Conservation (phyloP, 2,329 filamentous ascomycete genomes). For the Pseudodiploospora longispora region DNA sequence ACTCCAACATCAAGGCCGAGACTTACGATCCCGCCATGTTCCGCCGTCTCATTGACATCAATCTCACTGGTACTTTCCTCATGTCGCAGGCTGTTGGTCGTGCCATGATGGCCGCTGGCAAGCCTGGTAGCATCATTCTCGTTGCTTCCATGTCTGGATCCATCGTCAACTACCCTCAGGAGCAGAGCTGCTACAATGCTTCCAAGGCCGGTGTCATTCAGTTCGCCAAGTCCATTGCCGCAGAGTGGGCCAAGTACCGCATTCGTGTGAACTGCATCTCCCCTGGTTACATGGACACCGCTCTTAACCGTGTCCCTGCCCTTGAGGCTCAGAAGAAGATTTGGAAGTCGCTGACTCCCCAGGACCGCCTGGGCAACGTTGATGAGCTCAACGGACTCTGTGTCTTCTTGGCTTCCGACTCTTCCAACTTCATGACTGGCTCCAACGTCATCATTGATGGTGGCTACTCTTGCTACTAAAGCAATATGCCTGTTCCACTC, state of each 20-base stretch:
- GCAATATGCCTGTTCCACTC: conserved; percentile 2
- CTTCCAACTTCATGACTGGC: conserved; percentile 70
- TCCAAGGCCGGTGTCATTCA: conserved; percentile 75
- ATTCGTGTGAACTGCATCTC: conserved; percentile 82
- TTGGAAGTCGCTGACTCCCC: conserved; percentile 66
- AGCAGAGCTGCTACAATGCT: conserved; percentile 77
- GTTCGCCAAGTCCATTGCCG: conserved; percentile 71
- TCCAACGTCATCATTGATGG: conserved; percentile 65
- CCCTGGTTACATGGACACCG: conserved; percentile 82
- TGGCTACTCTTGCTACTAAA: conserved; percentile 56
- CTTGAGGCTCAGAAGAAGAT: conserved; percentile 77
- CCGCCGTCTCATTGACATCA: conserved; percentile 73
- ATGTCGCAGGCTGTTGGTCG: conserved; percentile 65
- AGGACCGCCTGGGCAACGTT: conserved; percentile 62
- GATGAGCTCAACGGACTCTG: conserved; percentile 73
- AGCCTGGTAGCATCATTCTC: conserved; percentile 66
- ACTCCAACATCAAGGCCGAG: conserved; percentile 79
- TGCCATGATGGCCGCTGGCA: conserved; percentile 63
- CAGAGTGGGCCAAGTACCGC: conserved; percentile 74
- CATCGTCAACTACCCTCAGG: conserved; percentile 80
- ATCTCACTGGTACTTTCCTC: conserved; percentile 71
- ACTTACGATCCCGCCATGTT: conserved; percentile 69
- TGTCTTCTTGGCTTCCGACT: conserved; percentile 67
- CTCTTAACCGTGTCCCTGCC: conserved; percentile 67
- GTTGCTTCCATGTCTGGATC: conserved; percentile 75